Evolutionary conservation across 495 filamentous ascomycete species (phyloP).

Genomic region (Sordaria brevicollis): DNA sequence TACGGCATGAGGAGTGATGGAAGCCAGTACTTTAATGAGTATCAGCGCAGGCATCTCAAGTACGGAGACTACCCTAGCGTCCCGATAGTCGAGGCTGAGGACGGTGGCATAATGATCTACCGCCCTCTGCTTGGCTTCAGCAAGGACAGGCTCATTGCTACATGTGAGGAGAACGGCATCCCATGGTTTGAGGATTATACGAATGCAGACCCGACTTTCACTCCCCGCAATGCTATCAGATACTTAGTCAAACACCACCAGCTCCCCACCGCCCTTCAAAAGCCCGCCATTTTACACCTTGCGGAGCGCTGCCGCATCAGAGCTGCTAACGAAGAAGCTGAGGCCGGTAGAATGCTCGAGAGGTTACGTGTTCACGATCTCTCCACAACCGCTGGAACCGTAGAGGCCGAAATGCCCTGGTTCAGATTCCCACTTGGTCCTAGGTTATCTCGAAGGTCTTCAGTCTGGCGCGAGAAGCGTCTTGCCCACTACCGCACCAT

Average conservation of each 20-base stretch:
- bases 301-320: slow-evolving; percentile 26
- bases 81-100: slow-evolving; percentile 37
- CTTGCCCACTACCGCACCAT: slow-evolving; percentile 23
- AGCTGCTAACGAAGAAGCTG: slow-evolving; percentile 21
- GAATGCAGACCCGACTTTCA: slow-evolving; percentile 71
- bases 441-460: slow-evolving; percentile 4
- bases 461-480: slow-evolving; percentile 16
- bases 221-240: slow-evolving; percentile 71
- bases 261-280: slow-evolving; percentile 61
- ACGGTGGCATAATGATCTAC: slow-evolving; percentile 59
- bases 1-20: slow-evolving; percentile 1
- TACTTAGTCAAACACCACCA: slow-evolving; percentile 44
- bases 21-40: slow-evolving; percentile 10
- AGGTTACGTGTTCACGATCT: slow-evolving; percentile 28
- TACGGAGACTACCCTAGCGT: not conserved
- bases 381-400: slow-evolving; percentile 29
- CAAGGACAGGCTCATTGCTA: slow-evolving; percentile 62
- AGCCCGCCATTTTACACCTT: slow-evolving; percentile 50
- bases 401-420: slow-evolving; percentile 29
- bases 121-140: slow-evolving; percentile 66
- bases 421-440: slow-evolving; percentile 6
- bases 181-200: slow-evolving; percentile 77
- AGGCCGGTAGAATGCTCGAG: slow-evolving; percentile 20
- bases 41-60: slow-evolving; percentile 2
- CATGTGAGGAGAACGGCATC: slow-evolving; percentile 54